These are phyloP conservation scores for Gamarada debralockiae DNA, from an alignment of 495 filamentous ascomycete species.

Conservation along the genomic window DNA sequence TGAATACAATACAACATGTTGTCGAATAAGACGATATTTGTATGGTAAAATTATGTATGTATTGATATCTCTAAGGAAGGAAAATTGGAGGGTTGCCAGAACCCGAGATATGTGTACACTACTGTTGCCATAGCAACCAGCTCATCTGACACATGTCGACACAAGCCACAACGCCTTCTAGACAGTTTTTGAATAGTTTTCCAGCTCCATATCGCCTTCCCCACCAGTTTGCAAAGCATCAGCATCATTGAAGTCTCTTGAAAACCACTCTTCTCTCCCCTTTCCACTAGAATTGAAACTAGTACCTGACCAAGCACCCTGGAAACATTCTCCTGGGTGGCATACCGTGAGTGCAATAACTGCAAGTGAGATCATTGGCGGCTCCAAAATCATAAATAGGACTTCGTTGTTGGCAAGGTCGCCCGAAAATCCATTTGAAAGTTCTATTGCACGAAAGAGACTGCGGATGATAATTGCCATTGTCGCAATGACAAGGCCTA, in stretches of 20 bases:
- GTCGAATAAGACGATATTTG: too few relatives aligned
- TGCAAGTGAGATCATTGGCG: conserved; percentile 56
- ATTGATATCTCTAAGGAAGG: too few relatives aligned
- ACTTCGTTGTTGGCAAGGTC: conserved; percentile 42
- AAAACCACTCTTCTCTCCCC: neutral
- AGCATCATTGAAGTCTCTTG: neutral
- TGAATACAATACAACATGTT: too few relatives aligned
- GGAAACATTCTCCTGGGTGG: conserved; percentile 54
- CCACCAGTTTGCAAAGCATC: neutral
- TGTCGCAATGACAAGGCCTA: conserved; percentile 17
- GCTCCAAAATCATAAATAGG: conserved; percentile 66
- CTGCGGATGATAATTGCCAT: conserved; percentile 34
- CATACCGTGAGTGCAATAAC: conserved; percentile 43
- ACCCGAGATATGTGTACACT: too few relatives aligned
- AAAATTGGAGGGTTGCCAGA: too few relatives aligned
- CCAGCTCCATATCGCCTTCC: neutral
- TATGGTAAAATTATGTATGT: too few relatives aligned
- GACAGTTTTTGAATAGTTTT: neutral
- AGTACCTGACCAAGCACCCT: conserved; percentile 13
- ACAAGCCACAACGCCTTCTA: too few relatives aligned
- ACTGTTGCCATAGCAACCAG: too few relatives aligned
- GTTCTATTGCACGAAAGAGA: conserved; percentile 32
- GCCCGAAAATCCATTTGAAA: conserved; percentile 33
- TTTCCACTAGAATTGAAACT: neutral
- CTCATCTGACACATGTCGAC: too few relatives aligned